Percentiles rank a stretch among this genome's conserved stretches.
Evolutionary conservation across 495 filamentous ascomycete genomes (phyloP).

Genomic region (Penicillium desertorum): DNA sequence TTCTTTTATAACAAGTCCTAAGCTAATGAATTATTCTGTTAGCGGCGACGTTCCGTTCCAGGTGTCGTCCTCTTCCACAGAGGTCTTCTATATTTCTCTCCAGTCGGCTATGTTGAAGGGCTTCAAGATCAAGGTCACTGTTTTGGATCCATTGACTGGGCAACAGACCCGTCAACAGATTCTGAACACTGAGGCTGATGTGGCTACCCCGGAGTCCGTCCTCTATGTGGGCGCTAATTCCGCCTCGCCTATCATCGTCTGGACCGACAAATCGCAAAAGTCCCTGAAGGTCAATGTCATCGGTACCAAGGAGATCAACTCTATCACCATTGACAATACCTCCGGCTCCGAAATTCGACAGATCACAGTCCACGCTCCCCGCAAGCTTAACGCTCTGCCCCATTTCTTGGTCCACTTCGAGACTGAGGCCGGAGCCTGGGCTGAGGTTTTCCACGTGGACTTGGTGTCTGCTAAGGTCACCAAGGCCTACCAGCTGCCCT

Average conservation of each 20-base stretch:
- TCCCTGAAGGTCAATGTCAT: conserved; percentile 77
- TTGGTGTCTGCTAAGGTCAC: conserved; percentile 60
- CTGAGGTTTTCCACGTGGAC: conserved; percentile 83
- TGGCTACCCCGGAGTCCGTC: conserved; percentile 64
- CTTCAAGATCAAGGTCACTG: conserved; percentile 70
- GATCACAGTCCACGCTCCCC: conserved; percentile 72
- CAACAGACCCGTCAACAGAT: conserved; percentile 61
- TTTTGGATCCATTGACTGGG: conserved; percentile 69
- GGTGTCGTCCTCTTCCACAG: conserved; percentile 69
- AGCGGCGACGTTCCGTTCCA: conserved; percentile 73
- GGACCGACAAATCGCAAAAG: conserved; percentile 69
- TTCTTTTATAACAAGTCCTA: background rate
- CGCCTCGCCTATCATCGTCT: conserved; percentile 77
- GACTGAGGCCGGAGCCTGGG: conserved; percentile 68
- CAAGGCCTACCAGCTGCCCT: conserved; percentile 75
- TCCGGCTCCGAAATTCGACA: conserved; percentile 60
- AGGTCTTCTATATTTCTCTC: conserved; percentile 74
- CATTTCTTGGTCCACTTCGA: conserved; percentile 86
- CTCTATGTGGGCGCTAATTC: conserved; percentile 80
- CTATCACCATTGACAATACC: conserved; percentile 50
- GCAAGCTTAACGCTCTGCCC: conserved; percentile 63
- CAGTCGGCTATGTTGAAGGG: conserved; percentile 65
- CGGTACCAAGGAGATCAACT: conserved; percentile 62
- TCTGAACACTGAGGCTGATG: conserved; percentile 70
- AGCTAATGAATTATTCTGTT: conserved; percentile 23